Conservation (phyloP, 805 yeast species). For the Wickerhamiella australiensis region DNA sequence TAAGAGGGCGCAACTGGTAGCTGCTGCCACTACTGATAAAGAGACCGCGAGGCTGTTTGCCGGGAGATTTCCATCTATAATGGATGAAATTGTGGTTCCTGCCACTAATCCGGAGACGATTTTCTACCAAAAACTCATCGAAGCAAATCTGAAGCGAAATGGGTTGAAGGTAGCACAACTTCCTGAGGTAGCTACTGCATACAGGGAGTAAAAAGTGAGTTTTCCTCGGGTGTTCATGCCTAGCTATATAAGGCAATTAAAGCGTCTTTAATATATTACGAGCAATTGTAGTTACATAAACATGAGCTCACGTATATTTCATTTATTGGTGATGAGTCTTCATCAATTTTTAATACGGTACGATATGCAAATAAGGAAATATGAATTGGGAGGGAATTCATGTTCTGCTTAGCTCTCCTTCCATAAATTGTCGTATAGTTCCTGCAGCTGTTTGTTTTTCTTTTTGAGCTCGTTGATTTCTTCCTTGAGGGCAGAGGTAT, state of each 20-base stretch:
- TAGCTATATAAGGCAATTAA: no score
- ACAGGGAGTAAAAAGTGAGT: neutral
- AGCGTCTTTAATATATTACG: no score
- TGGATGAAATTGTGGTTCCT: slow-evolving; percentile 12
- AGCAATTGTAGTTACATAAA: no score
- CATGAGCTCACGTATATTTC: no score
- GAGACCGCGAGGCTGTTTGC: slow-evolving; percentile 16
- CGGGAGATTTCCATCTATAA: slow-evolving; percentile 12
- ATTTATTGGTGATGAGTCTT: no score
- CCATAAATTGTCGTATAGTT: slow-evolving; percentile 25
- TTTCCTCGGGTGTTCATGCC: no score
- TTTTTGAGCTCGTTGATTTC: slow-evolving; percentile 9
- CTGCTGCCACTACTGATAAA: slow-evolving; percentile 17
- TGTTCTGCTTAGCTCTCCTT: slow-evolving; percentile 12
- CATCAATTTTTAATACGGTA: no score
- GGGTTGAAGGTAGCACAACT: slow-evolving; percentile 9
- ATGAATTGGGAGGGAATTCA: no score
- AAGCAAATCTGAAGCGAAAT: slow-evolving; percentile 13
- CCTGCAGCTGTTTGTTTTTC: slow-evolving; percentile 19
- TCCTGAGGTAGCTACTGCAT: slow-evolving; percentile 9
- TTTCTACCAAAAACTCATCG: slow-evolving; percentile 11
- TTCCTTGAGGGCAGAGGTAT: neutral
- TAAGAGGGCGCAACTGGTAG: slow-evolving; percentile 14
- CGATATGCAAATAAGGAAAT: no score
- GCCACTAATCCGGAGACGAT: slow-evolving; percentile 13